Percentiles rank a stretch among this genome's conserved stretches.
phyloP scores from a whole-genome alignment of 2,329 filamentous ascomycete genomes.

The Trichoderma harzianum region DNA sequence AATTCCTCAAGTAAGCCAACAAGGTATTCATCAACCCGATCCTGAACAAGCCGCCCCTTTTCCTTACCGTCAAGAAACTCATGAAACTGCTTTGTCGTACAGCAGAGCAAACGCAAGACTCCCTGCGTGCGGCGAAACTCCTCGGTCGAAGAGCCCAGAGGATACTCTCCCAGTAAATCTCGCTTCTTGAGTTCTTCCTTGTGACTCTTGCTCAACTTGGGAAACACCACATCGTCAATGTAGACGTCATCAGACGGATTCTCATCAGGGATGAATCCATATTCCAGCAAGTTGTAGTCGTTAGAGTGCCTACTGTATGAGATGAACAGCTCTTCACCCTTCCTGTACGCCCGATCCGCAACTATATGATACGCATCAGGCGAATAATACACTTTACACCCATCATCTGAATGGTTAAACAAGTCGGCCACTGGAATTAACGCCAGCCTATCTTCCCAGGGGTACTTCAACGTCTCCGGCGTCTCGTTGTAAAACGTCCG shows the following conservation, averaged over 20 bases:
- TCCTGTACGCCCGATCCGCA: slow-evolving; percentile 8
- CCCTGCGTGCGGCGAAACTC: slow-evolving; percentile 53
- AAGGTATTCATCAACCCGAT: neutral
- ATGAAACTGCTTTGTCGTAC: slow-evolving; percentile 33
- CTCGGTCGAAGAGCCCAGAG: slow-evolving; percentile 44
- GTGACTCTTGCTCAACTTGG: slow-evolving; percentile 36
- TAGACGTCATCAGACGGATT: slow-evolving; percentile 50
- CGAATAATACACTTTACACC: neutral
- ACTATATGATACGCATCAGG: neutral
- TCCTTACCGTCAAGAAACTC: slow-evolving; percentile 43
- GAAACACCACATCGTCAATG: slow-evolving; percentile 47
- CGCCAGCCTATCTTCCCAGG: slow-evolving; percentile 17
- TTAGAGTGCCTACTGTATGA: slow-evolving; percentile 69
- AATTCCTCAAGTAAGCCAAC: neutral
- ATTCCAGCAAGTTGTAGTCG: slow-evolving; percentile 70
- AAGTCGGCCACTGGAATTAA: slow-evolving; percentile 13
- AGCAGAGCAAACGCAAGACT: slow-evolving; percentile 41
- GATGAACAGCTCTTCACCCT: slow-evolving; percentile 64
- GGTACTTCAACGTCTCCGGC: slow-evolving; percentile 13
- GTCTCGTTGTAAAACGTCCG: slow-evolving; percentile 12
- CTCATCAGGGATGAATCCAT: slow-evolving; percentile 48
- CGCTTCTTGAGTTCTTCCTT: slow-evolving; percentile 40
- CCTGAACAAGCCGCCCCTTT: neutral
- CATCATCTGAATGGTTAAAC: slow-evolving; percentile 15
- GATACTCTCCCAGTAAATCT: slow-evolving; percentile 50